phyloP scores from a whole-genome alignment of 257 asterid species.

The Ilex asprella region DNA sequence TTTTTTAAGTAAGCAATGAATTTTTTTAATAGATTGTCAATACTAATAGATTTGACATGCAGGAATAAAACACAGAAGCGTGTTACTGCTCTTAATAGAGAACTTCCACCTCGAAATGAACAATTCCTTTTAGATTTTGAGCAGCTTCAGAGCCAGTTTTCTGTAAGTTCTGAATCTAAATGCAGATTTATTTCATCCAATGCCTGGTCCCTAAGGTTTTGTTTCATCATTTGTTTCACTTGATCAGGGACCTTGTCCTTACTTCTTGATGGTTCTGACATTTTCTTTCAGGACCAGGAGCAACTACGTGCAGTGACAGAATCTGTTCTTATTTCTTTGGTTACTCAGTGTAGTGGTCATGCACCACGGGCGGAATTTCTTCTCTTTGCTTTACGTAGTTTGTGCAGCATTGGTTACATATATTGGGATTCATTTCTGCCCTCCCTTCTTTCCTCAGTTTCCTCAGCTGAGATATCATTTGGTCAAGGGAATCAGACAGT shows the following conservation, averaged over 20 bases:
- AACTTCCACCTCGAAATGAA: slow-evolving; percentile 88
- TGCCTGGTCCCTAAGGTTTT: not conserved
- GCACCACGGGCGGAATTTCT: slow-evolving; percentile 92
- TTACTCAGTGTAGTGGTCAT: slow-evolving; percentile 80
- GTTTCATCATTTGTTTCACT: not conserved
- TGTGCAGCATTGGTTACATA: slow-evolving; percentile 64
- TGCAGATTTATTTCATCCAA: not conserved
- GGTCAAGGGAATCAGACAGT: slow-evolving; percentile 61
- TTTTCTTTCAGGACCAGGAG: slow-evolving; percentile 67
- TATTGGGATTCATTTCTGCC: slow-evolving; percentile 95
- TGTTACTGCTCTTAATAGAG: slow-evolving; percentile 79
- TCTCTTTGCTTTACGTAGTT: slow-evolving; percentile 75
- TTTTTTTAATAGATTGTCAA: not conserved
- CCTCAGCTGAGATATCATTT: slow-evolving; percentile 65
- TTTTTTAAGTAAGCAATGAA: slow-evolving; percentile 2
- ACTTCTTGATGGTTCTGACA: slow-evolving; percentile 10
- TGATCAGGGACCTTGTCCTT: not conserved
- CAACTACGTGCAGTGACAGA: slow-evolving; percentile 75
- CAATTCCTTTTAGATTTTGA: slow-evolving; percentile 79
- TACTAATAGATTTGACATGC: slow-evolving; percentile 11
- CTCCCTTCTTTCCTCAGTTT: slow-evolving; percentile 77
- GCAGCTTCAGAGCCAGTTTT: slow-evolving; percentile 71
- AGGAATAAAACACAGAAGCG: slow-evolving; percentile 95
- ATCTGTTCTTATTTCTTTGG: slow-evolving; percentile 69
- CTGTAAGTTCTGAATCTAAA: slow-evolving; percentile 38